These are phyloP conservation scores for Paracamarosporium sp. DNA, from an alignment of 2,329 filamentous ascomycete genomes.

Conservation along the genomic window DNA sequence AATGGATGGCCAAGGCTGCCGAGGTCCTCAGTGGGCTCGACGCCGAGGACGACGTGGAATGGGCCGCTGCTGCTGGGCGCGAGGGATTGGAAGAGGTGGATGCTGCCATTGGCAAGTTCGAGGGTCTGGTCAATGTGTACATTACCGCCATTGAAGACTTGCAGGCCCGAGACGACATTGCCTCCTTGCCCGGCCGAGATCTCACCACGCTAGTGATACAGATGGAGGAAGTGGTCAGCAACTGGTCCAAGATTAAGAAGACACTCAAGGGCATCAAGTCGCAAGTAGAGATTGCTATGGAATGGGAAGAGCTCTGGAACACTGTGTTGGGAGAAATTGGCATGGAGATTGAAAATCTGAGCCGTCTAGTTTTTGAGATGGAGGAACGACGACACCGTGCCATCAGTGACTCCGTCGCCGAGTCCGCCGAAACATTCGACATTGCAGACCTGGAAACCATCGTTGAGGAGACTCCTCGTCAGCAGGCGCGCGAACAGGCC, in stretches of 20 bases:
- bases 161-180: slow-evolving; percentile 79
- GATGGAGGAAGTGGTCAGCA: slow-evolving; percentile 85
- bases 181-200: slow-evolving; percentile 71
- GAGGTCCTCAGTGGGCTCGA: slow-evolving; percentile 89
- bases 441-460: slow-evolving; percentile 92
- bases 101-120: slow-evolving; percentile 79
- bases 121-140: slow-evolving; percentile 89
- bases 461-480: slow-evolving; percentile 79
- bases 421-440: slow-evolving; percentile 71
- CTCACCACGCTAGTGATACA: slow-evolving; percentile 79
- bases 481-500: slow-evolving; percentile 62
- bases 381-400: slow-evolving; percentile 91
- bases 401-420: slow-evolving; percentile 63
- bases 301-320: slow-evolving; percentile 98
- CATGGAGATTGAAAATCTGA: slow-evolving; percentile 81
- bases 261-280: slow-evolving; percentile 81
- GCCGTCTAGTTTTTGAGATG: slow-evolving; percentile 92
- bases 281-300: slow-evolving; percentile 96
- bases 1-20: slow-evolving; percentile 91
- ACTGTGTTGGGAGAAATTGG: slow-evolving; percentile 92
- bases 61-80: slow-evolving; percentile 86
- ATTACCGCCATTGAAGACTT: slow-evolving; percentile 92
- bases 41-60: slow-evolving; percentile 96
- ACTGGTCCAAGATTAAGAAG: slow-evolving; percentile 83
- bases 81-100: slow-evolving; percentile 76